Percentiles rank a stretch among this genome's conserved stretches.
Evolutionary conservation across 768 basidiomycete species (phyloP).

Genomic region (Infundibulicybe gibba): DNA sequence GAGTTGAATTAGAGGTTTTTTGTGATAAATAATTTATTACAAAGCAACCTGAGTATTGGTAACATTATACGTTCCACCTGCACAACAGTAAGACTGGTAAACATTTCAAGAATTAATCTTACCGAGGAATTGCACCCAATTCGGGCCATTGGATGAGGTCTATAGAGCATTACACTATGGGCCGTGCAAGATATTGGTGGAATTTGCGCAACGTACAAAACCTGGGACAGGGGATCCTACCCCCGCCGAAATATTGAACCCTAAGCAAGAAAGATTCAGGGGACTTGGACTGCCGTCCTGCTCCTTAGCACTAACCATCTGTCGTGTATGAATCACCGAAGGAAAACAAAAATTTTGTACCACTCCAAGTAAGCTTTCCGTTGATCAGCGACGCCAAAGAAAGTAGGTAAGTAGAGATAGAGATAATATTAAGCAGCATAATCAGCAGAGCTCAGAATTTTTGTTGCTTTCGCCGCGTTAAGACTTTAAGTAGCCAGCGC

Average conservation of each 20-base stretch:
- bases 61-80: constrained; percentile 53
- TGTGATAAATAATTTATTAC: neutral
- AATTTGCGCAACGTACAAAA: constrained; percentile 31
- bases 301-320: constrained; percentile 26
- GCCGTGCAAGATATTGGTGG: neutral
- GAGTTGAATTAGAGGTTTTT: neutral
- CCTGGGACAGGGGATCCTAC: constrained; percentile 48
- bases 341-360: constrained; percentile 51
- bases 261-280: constrained; percentile 14
- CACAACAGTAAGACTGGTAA: neutral
- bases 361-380: constrained; percentile 43
- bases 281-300: no score
- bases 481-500: no score
- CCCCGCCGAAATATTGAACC: constrained; percentile 57
- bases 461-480: no score
- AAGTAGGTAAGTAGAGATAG: constrained; percentile 2
- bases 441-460: no score
- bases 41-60: constrained; percentile 40
- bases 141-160: constrained; percentile 61
- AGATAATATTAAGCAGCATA: neutral
- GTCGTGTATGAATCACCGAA: constrained; percentile 67
- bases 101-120: constrained; percentile 3
- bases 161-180: constrained; percentile 12
- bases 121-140: constrained; percentile 59
- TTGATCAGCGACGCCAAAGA: constrained; percentile 3